phyloP scores from a whole-genome alignment of 805 yeast species.

The Kluyveromyces aestuarii region DNA sequence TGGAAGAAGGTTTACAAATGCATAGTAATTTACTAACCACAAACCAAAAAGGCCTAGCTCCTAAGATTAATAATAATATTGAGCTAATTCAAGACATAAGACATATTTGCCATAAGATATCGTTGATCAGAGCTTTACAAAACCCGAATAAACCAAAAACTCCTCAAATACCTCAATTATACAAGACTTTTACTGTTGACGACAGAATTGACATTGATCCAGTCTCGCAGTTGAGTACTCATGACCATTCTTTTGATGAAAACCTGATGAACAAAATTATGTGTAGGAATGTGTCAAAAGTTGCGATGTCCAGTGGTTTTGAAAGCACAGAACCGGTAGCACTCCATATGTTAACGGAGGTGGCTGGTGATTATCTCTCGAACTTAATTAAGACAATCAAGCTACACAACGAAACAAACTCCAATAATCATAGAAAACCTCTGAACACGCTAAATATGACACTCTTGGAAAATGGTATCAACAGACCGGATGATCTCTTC shows the following conservation, averaged over 20 bases:
- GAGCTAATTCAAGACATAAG: slow-evolving; percentile 80
- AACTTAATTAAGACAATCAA: slow-evolving; percentile 67
- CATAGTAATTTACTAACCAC: slow-evolving; percentile 31
- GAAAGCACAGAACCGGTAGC: slow-evolving; percentile 77
- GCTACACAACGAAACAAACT: slow-evolving; percentile 56
- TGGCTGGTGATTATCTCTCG: slow-evolving; percentile 72
- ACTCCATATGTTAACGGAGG: slow-evolving; percentile 65
- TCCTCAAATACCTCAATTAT: slow-evolving; percentile 11
- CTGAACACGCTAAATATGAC: slow-evolving; percentile 48
- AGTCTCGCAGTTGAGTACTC: slow-evolving; percentile 62
- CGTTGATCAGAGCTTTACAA: slow-evolving; percentile 84
- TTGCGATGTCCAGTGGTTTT: slow-evolving; percentile 88
- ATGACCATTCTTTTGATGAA: slow-evolving; percentile 46
- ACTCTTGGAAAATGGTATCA: slow-evolving; percentile 78
- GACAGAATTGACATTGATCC: slow-evolving; percentile 73
- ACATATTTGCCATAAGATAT: slow-evolving; percentile 78
- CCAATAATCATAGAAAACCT: slow-evolving; percentile 25
- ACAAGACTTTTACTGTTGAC: slow-evolving; percentile 36
- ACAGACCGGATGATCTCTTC: slow-evolving; percentile 66
- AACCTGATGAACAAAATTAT: slow-evolving; percentile 58
- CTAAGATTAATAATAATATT: slow-evolving; percentile 55
- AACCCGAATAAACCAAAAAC: slow-evolving; percentile 42
- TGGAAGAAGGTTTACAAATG: slow-evolving; percentile 32
- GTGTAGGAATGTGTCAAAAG: slow-evolving; percentile 60
- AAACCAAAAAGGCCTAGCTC: slow-evolving; percentile 47